Evolutionary conservation across 495 filamentous ascomycete genomes (phyloP), one percentile per base, ranked within the genome.

Genomic region (Apodospora peruviana): DNA sequence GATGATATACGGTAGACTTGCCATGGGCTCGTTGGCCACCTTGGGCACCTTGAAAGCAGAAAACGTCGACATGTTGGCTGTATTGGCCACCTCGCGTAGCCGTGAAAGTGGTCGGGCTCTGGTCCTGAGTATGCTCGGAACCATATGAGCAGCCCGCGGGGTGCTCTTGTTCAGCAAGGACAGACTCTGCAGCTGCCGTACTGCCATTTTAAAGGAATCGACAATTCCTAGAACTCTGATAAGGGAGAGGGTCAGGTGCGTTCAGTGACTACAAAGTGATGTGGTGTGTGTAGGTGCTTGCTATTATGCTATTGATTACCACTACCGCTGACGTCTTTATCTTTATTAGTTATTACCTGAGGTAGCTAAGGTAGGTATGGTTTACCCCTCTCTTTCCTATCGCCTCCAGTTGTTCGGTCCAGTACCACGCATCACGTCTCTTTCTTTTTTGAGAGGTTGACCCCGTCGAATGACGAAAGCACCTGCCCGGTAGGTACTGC

Each of bases 11-110:
- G 4, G 11, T 23, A 10, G 18, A 74, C 87, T 62, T 72, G 96
- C 93, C 62, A 95, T 98, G 17, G 88, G 88, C 69, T 98, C 93
- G 59, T 98, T 98, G 57, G 84, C 75, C 48, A 96, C 78, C 52
- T 81, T 84, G 39, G 93, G 93, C 20, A 90, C 78, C 70, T 87
- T 94, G 77, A 96, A 97, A 39, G 80, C 74, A 32, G 89, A 89
- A 42, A 90, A 52, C 10, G 64, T 63, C 40, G 70, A 56, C 58
- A 61, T 57, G 34, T 39, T 65, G 38, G 35, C 22, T 2, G 22
- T 41, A 27, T 24, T 52, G 19, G 24, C 4, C 20, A 29, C 43
- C n/a, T 36, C 42, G 49, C 20, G 27, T 51, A 38, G 25, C 10
- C 18, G 27, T 38, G 44, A 10, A 24, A 22, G 36, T 43, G 19